A percentile compares a stretch with the other conserved stretches of the same genome.
phyloP scores from a whole-genome alignment of 1,139 yeast genomes.

The Pichia sp. region DNA sequence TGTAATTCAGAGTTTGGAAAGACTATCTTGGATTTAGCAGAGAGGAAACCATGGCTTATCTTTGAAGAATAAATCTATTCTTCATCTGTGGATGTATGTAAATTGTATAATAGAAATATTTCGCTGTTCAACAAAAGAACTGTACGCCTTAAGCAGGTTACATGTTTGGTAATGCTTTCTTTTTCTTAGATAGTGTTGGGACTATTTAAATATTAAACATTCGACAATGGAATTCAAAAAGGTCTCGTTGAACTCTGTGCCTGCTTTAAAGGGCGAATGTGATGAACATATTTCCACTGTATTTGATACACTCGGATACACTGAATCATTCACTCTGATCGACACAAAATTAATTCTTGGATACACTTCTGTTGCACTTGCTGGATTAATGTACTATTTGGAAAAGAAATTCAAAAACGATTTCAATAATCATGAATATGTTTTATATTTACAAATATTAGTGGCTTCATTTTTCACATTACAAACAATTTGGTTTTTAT shows the following conservation, averaged over 20 bases:
- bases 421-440: slow-evolving; percentile 36
- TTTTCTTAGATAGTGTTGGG: too few relatives aligned
- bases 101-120: too few relatives aligned
- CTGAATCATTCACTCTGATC: slow-evolving; percentile 48
- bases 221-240: slow-evolving; percentile 22
- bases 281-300: slow-evolving; percentile 45
- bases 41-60: slow-evolving; percentile 66
- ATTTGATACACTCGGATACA: slow-evolving; percentile 53
- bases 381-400: slow-evolving; percentile 57
- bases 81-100: background rate
- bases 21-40: slow-evolving; percentile 69
- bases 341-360: slow-evolving; percentile 71
- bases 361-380: slow-evolving; percentile 55
- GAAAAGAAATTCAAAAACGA: slow-evolving; percentile 52
- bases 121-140: too few relatives aligned
- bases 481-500: slow-evolving; percentile 43
- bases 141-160: too few relatives aligned
- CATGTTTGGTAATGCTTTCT: too few relatives aligned
- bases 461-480: slow-evolving; percentile 46
- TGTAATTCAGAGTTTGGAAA: slow-evolving; percentile 88
- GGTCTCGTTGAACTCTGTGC: slow-evolving; percentile 34
- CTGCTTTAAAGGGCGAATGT: slow-evolving; percentile 43
- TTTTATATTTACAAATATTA: slow-evolving; percentile 34
- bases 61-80: slow-evolving; percentile 39
- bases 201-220: too few relatives aligned